Percentiles rank a stretch among this genome's conserved stretches.
Conservation (phyloP, 306 rosid genomes). For the Alnus glutinosa region DNA sequence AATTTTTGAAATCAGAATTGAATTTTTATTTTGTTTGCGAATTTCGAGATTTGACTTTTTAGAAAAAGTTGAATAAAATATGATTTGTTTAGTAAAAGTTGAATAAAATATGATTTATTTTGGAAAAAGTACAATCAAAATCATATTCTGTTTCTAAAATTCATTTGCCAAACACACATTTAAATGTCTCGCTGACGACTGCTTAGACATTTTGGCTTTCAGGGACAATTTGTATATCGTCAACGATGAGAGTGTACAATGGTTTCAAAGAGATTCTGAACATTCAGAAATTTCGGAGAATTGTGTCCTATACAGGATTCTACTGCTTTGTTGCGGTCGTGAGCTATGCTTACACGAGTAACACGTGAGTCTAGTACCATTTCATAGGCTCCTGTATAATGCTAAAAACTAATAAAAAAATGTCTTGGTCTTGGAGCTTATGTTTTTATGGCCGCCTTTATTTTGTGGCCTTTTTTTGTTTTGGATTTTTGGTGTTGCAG, state of each 20-base stretch:
- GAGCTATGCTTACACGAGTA: slow-evolving; percentile 68
- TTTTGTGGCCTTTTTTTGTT: background rate
- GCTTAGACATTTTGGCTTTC: slow-evolving; percentile 15
- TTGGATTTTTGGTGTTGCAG: slow-evolving; percentile 47
- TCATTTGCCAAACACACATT: too few species aligned
- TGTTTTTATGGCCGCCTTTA: slow-evolving; percentile 9
- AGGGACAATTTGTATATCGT: slow-evolving; percentile 19
- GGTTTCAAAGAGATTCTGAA: slow-evolving; percentile 64
- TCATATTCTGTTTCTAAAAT: too few species aligned
- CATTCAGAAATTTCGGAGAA: slow-evolving; percentile 81
- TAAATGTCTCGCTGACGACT: slow-evolving; percentile 21
- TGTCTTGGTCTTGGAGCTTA: slow-evolving; percentile 1
- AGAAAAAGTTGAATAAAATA: too few species aligned
- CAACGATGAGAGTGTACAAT: slow-evolving; percentile 44
- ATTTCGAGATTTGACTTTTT: too few species aligned
- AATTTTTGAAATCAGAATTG: too few species aligned
- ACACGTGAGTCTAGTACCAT: slow-evolving; percentile 58
- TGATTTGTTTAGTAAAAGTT: too few species aligned
- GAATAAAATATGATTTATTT: too few species aligned
- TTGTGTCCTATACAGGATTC: slow-evolving; percentile 80
- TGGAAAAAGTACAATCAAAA: too few species aligned
- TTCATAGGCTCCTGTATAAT: slow-evolving; percentile 4
- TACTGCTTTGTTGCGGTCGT: slow-evolving; percentile 66
- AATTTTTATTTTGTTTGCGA: too few species aligned
- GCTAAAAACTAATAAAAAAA: background rate